Evolutionary conservation across 306 rosid species (phyloP), one percentile per base, ranked within the genome.

Genomic region (Sophora flavescens): DNA sequence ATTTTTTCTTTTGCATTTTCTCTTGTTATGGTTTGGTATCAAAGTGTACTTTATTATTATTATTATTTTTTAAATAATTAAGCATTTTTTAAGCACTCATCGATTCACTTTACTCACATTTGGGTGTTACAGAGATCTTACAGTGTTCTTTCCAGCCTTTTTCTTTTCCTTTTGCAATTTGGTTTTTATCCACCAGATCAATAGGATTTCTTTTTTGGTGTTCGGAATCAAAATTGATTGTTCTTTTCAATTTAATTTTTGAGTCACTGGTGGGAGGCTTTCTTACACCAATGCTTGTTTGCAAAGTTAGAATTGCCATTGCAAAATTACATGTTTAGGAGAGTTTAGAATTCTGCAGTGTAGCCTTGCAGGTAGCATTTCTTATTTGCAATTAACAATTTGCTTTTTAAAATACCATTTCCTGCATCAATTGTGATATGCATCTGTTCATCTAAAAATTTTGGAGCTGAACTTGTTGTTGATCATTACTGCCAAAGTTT

Each of bases 1-100:
- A 26, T 72, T 42, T 9, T 11, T 35, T 5, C n/a, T 74, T 32
- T 63, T 53, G 67, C 80, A 45, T 59, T 84, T 66, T 78, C 17
- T 61, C 44, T 11, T 83, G 41, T 61, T 68, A 63, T 86, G 82
- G 74, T 87, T 72, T 88, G 81, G 77, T 82, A 86, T 89, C 88
- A 78, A 72, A 84, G 76, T 78, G 83, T 81, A 59, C 85, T 76
- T 72, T 80, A 33, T 47, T 65, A 57, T 71, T 65, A 57, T 71
- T 80, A 30, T n/a, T 54, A 52, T 65, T 80, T 51, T 53, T 75
- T 39, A 0, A 41, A 36, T 73, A 7, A 75, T 28, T 60, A 44
- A 26, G 71, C 22, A 44, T 71, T 68, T 70, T 44, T 85, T 60
- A 58, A 44, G 67, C 65, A 75, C 71, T 88, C 33, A 44, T 69